A percentile compares a stretch with the other conserved stretches of the same genome.
Conservation (phyloP, 2,329 filamentous ascomycete genomes). For the Domatiomyces catenatus region DNA sequence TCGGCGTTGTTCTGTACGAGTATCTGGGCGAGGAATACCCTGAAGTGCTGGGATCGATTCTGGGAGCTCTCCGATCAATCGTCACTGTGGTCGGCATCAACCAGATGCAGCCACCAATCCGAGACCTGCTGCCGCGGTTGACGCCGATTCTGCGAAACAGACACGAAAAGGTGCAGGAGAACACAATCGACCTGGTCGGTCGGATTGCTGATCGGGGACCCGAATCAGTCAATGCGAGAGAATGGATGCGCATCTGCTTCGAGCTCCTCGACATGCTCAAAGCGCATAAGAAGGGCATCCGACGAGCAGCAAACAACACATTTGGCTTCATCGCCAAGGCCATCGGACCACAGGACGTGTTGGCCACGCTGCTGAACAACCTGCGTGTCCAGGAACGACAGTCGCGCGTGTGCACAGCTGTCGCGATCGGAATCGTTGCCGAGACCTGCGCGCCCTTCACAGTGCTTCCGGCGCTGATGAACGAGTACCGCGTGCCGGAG, state of each 20-base stretch:
- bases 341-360: slow-evolving; percentile 91
- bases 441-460: slow-evolving; percentile 98
- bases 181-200: slow-evolving; percentile 93
- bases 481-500: slow-evolving; percentile 95
- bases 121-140: slow-evolving; percentile 81
- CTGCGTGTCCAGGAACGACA: slow-evolving; percentile 93
- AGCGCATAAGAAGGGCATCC: slow-evolving; percentile 98
- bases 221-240: slow-evolving; percentile 87
- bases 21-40: slow-evolving; percentile 98
- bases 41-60: slow-evolving; percentile 88
- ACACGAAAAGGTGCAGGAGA: slow-evolving; percentile 98
- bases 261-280: slow-evolving; percentile 98
- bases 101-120: slow-evolving; percentile 96
- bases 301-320: slow-evolving; percentile 95
- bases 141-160: slow-evolving; percentile 97
- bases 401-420: slow-evolving; percentile 93
- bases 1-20: slow-evolving; percentile 89
- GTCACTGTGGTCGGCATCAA: slow-evolving; percentile 96
- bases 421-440: slow-evolving; percentile 94
- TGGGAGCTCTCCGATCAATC: slow-evolving; percentile 86
- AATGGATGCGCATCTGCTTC: slow-evolving; percentile 99
- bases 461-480: slow-evolving; percentile 96
- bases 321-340: slow-evolving; percentile 99
- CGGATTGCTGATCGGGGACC: slow-evolving; percentile 95
- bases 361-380: slow-evolving; percentile 92